Conservation (phyloP, 495 filamentous ascomycete genomes). For the Neurospora sp. region DNA sequence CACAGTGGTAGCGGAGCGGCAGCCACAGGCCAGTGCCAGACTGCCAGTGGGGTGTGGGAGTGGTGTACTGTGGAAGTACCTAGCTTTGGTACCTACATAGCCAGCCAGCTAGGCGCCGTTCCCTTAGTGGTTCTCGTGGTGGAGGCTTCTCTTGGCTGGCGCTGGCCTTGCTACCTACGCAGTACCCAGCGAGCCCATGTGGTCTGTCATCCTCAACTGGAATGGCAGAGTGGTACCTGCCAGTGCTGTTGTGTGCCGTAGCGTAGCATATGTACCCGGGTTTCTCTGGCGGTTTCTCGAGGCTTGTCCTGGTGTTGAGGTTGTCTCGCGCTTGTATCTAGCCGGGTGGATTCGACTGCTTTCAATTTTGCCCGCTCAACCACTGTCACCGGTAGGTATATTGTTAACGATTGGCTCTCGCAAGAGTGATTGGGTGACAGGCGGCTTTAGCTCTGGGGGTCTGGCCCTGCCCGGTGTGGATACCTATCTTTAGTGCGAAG, state of each 20-base stretch:
- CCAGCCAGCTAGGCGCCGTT: neutral
- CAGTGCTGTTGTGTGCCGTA: neutral
- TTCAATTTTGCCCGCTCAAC: neutral
- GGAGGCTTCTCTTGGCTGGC: neutral
- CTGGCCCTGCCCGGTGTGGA: neutral
- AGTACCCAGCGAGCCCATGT: neutral
- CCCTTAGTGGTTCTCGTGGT: neutral
- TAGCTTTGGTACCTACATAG: neutral
- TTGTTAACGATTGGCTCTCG: neutral
- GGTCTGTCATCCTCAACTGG: neutral
- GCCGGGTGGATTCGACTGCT: neutral
- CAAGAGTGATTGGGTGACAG: neutral
- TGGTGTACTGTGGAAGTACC: neutral
- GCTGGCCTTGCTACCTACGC: neutral
- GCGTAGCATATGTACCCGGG: neutral
- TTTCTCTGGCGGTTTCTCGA: neutral
- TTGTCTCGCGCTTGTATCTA: neutral
- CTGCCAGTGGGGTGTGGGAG: neutral
- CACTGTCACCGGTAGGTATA: neutral
- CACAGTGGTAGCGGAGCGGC: constrained; percentile 19
- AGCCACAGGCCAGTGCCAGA: constrained; percentile 26
- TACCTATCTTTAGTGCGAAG: neutral
- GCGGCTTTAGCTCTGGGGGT: neutral
- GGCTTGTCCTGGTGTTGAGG: neutral
- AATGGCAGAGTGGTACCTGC: neutral